A percentile compares a stretch with the other conserved stretches of the same genome.
Conservation (phyloP, 257 asterid genomes). For the Prunella vulgaris region DNA sequence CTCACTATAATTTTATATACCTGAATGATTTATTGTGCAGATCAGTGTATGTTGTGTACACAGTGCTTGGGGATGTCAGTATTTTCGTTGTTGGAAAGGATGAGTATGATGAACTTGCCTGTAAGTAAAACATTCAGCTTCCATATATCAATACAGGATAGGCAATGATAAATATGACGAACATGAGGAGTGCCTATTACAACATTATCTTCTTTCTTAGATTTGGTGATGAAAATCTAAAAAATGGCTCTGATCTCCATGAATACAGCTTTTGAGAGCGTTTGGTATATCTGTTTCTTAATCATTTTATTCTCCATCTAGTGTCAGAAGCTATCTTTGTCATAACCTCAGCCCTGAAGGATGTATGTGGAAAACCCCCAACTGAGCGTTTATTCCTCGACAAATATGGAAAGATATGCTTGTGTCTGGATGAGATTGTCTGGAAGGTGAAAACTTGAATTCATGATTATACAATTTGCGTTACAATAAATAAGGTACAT, state of each 20-base stretch:
- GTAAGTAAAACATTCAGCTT: conserved; percentile 44
- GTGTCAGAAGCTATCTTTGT: conserved; percentile 89
- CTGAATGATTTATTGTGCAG: conserved; percentile 35
- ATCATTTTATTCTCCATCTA: conserved; percentile 25
- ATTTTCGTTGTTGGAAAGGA: conserved; percentile 92
- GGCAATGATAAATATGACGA: background rate
- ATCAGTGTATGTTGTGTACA: conserved; percentile 85
- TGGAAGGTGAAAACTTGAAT: conserved; percentile 58
- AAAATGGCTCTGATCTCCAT: background rate
- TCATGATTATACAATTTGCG: background rate
- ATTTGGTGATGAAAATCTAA: background rate
- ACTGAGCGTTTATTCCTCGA: conserved; percentile 91
- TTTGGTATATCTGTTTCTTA: background rate
- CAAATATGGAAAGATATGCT: conserved; percentile 90
- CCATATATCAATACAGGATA: background rate
- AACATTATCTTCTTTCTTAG: background rate
- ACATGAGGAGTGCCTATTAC: background rate
- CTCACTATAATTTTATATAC: background rate
- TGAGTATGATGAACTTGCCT: conserved; percentile 88
- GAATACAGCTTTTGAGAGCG: background rate
- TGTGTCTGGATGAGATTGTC: conserved; percentile 96
- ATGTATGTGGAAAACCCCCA: conserved; percentile 88
- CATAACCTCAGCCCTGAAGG: conserved; percentile 87
- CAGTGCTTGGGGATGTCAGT: conserved; percentile 91
- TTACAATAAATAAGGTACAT: background rate